These are phyloP conservation scores for Russula olivacea DNA, from an alignment of 768 basidiomycete genomes.

Conservation along the genomic window DNA sequence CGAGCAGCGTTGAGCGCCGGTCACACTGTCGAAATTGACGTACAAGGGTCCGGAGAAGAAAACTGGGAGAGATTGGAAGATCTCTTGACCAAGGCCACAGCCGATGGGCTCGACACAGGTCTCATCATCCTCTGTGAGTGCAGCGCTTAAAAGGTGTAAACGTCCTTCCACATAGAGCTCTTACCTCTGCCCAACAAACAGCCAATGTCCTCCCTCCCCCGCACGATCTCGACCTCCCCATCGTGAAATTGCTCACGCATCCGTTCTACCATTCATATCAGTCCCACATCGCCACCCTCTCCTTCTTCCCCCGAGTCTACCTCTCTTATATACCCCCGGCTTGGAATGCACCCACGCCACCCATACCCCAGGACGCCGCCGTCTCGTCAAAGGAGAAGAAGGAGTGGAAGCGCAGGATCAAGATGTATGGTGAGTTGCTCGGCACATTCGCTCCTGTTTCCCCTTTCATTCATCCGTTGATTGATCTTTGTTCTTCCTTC, in stretches of 20 bases:
- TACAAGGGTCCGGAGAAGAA: slow-evolving; percentile 48
- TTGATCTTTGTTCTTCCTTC: slow-evolving; percentile 11
- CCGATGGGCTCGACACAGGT: slow-evolving; percentile 33
- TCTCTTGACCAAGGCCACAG: slow-evolving; percentile 56
- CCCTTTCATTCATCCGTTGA: slow-evolving; percentile 11
- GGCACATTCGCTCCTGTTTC: background rate
- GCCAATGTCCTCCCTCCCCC: slow-evolving; percentile 80
- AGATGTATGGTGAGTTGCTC: slow-evolving; percentile 70
- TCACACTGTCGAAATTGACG: slow-evolving; percentile 64
- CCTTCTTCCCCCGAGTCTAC: slow-evolving; percentile 63
- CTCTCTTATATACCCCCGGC: slow-evolving; percentile 73
- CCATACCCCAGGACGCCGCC: slow-evolving; percentile 40
- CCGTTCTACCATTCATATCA: slow-evolving; percentile 70
- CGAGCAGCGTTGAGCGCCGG: slow-evolving; percentile 60
- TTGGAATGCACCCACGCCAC: slow-evolving; percentile 56
- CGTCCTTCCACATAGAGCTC: background rate
- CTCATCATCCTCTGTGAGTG: slow-evolving; percentile 61
- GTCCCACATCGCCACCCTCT: slow-evolving; percentile 62
- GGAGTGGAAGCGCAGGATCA: slow-evolving; percentile 64
- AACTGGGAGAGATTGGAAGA: slow-evolving; percentile 68
- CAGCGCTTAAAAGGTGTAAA: background rate
- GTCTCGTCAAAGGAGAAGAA: slow-evolving; percentile 42
- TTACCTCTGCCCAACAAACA: slow-evolving; percentile 31
- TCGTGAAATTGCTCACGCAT: slow-evolving; percentile 75
- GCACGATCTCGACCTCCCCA: slow-evolving; percentile 60